Conservation (phyloP, 2,329 filamentous ascomycete genomes). For the Rutstroemia sydowiana region DNA sequence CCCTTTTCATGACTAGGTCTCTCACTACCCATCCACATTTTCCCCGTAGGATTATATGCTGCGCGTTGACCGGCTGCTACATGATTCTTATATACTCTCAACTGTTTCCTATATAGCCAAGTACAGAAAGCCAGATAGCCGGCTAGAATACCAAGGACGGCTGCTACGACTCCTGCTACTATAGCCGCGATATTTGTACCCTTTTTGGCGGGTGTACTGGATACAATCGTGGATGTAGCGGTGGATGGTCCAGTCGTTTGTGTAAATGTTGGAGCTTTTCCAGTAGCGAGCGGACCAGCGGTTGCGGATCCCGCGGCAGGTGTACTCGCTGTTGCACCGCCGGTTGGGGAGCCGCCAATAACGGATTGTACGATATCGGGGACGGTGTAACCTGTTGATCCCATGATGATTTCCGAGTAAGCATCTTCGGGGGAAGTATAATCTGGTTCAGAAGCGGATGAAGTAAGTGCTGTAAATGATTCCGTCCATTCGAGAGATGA, state of each 20-base stretch:
- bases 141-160: slow-evolving; percentile 53
- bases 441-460: slow-evolving; percentile 39
- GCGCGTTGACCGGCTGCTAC: slow-evolving; percentile 57
- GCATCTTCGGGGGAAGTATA: slow-evolving; percentile 14
- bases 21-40: background rate
- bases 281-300: slow-evolving; percentile 63
- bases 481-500: slow-evolving; percentile 56
- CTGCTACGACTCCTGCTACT: slow-evolving; percentile 51
- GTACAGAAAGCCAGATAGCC: slow-evolving; percentile 63
- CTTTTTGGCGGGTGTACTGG: slow-evolving; percentile 11
- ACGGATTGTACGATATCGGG: slow-evolving; percentile 55
- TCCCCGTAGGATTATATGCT: slow-evolving; percentile 27
- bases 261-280: slow-evolving; percentile 60
- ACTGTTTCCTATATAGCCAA: slow-evolving; percentile 66
- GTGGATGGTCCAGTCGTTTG: slow-evolving; percentile 46
- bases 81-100: slow-evolving; percentile 62
- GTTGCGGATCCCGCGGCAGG: slow-evolving; percentile 56
- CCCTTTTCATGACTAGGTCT: background rate
- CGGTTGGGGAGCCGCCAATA: slow-evolving; percentile 52
- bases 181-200: slow-evolving; percentile 36
- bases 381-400: slow-evolving; percentile 58
- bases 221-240: slow-evolving; percentile 34
- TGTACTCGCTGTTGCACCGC: slow-evolving; percentile 59
- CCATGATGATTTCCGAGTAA: slow-evolving; percentile 40
- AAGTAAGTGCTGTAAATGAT: slow-evolving; percentile 50